These are phyloP conservation scores for Diaporthe velutina DNA, from an alignment of 2,329 filamentous ascomycete genomes.

Conservation along the genomic window DNA sequence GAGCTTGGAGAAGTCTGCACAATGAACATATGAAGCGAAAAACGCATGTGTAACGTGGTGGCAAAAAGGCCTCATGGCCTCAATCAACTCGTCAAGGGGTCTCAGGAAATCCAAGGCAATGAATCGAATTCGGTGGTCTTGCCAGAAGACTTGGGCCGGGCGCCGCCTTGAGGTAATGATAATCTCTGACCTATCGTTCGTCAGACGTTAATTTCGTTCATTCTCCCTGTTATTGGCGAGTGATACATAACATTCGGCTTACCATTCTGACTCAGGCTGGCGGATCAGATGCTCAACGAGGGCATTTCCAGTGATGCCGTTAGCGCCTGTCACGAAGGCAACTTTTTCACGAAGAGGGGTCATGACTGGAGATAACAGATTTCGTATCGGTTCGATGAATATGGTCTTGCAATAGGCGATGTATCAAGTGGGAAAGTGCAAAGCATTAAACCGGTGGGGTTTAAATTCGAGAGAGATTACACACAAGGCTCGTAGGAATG, in stretches of 20 bases:
- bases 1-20: constrained; percentile 35
- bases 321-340: constrained; percentile 44
- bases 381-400: neutral
- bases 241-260: neutral
- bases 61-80: constrained; percentile 29
- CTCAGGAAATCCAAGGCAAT: constrained; percentile 38
- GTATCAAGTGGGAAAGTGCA: neutral
- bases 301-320: constrained; percentile 51
- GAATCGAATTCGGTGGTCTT: constrained; percentile 37
- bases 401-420: neutral
- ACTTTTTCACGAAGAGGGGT: constrained; percentile 8
- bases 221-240: neutral
- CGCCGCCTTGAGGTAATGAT: constrained; percentile 34
- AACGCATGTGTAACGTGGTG: constrained; percentile 37
- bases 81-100: constrained; percentile 36
- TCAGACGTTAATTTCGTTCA: too few relatives aligned
- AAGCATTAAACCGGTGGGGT: neutral
- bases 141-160: constrained; percentile 28
- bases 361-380: neutral
- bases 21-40: constrained; percentile 38
- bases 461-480: neutral
- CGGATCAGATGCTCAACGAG: constrained; percentile 50
- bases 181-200: constrained; percentile 28
- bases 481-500: neutral
- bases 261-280: constrained; percentile 37